Evolutionary conservation across 192 early-diverging fungal species (phyloP), one percentile per base, ranked within the genome.

Genomic region (Coemansia sp.): DNA sequence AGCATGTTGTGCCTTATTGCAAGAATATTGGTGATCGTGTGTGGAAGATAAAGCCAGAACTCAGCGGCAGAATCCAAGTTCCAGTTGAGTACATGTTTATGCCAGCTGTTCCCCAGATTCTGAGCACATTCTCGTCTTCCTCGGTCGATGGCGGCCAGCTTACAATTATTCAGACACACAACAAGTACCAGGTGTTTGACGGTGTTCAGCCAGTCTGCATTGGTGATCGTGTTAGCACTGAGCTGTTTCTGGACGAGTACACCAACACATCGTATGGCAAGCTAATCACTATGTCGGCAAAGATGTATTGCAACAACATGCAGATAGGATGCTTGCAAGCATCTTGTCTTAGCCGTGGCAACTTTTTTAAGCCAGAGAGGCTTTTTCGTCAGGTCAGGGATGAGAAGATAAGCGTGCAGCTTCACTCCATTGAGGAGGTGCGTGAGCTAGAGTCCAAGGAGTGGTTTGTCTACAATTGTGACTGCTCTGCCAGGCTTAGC

Each of bases 51-150:
- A 43, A 41, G 12, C 79, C 86, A 41, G 83, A 80, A 61, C 75
- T 81, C 43, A 79, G 86, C 54, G 82, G 85, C 19, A 64, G 76
- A 8, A 59, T 87, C 13, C 77, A 69, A 45, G 92, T 92, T 32
- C 96, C 96, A 23, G 89, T 95, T 86, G 94, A 98, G 69, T 95
- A 94, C 75, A 89, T 90, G 26, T 94, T 93, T 58, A 88, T 95
- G 23, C 85, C 91, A 19, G 90, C 86, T 2, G 92, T 90, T 85
- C 86, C 89, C 74, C 82, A 86, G 71, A 86, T 94, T 45, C 87
- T 96, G 62, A 87, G 88, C 63, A 87, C 93, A 2, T 89, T 95
- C 47, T 86, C 90, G 68, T 92, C 94, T 26, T 89, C 93, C 63
- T 87, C 89, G 23, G 91, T 95, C 66, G 92, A 93, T 64, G 93